Evolutionary conservation across 305 asterid genomes (phyloP), one percentile per base, ranked within the genome.

Genomic region (Fraxinus ornus): DNA sequence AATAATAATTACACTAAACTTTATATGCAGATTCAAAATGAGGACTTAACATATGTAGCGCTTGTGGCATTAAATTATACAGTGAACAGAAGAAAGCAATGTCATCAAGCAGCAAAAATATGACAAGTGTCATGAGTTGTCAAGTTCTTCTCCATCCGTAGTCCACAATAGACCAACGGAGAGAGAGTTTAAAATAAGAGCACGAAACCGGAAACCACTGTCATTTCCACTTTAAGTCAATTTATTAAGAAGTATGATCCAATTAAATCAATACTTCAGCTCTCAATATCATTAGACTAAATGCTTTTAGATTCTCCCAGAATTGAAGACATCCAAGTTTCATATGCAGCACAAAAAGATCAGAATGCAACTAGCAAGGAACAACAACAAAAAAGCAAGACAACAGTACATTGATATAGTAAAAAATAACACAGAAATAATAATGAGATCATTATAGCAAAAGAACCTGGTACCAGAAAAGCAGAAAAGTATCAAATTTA

Each of bases 401-500:
- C 5, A 70, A 13, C 41, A 30, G 10, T 13, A 66, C 19, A 66
- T 24, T 15, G 35, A 66, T 28, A 26, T 10, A 15, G 41, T 32
- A 70, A 21, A 47, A 26, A 71, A 22, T 3, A 30, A 68, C 24
- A 36, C 32, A 26, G 70, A 28, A 5, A 74, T 28, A 4, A 33
- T 10, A 78, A 22, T 24, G 24, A 78, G 75, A 4, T 19, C 57
- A 15, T 26, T 7, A 22, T 26, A 47, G 36, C 71, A 55, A 24
- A 64, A 64, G 2, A 52, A 28, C 4, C 17, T 26, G 66, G 44
- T 3, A 47, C 17, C 5, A 24, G 55, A 74, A 15, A 52, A 30
- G 36, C 77, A 39, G 19, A 36, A 15, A 21, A 44, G 30, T 15
- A 44, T 49, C 84, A 81, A 73, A 36, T 83, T 85, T 81, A 92